phyloP scores from a whole-genome alignment of 441 rosid genomes.

The Lepidium campestre region DNA sequence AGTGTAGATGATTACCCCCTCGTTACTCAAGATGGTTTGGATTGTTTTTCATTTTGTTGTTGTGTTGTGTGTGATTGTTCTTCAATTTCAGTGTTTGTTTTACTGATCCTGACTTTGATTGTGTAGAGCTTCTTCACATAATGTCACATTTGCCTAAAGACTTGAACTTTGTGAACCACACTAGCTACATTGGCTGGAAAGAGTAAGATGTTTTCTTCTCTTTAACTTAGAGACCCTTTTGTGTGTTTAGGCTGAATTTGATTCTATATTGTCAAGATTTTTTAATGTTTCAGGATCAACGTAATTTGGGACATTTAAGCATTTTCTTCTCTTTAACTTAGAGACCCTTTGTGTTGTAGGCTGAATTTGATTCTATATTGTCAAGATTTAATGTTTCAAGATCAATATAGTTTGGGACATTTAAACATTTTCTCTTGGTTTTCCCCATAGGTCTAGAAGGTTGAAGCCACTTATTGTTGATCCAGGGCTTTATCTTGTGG shows the following conservation, averaged over 20 bases:
- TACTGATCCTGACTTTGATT: conserved; percentile 10
- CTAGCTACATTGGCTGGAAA: conserved; percentile 82
- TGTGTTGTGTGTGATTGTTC: neutral
- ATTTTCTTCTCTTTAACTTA: neutral
- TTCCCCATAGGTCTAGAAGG: conserved; percentile 50
- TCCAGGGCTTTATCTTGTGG: conserved; percentile 84
- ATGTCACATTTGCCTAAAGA: conserved; percentile 69
- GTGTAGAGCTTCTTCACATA: conserved; percentile 81
- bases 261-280: neutral
- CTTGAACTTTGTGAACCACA: conserved; percentile 69
- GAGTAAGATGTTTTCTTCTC: conserved; percentile 70
- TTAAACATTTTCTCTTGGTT: conserved; percentile 7
- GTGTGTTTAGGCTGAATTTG: neutral
- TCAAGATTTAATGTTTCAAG: neutral
- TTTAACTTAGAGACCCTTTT: neutral
- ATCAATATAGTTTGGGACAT: neutral
- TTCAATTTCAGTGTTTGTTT: neutral
- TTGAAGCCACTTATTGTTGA: conserved; percentile 89
- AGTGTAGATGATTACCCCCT: conserved; percentile 82
- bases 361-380: neutral
- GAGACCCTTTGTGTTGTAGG: neutral
- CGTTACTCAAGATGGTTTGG: conserved; percentile 82
- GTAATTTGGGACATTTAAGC: neutral
- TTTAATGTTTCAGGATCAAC: neutral
- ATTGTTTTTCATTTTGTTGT: neutral